Percentiles rank a stretch among this genome's conserved stretches.
phyloP scores from a whole-genome alignment of 306 rosid species.

The Senna tora region DNA sequence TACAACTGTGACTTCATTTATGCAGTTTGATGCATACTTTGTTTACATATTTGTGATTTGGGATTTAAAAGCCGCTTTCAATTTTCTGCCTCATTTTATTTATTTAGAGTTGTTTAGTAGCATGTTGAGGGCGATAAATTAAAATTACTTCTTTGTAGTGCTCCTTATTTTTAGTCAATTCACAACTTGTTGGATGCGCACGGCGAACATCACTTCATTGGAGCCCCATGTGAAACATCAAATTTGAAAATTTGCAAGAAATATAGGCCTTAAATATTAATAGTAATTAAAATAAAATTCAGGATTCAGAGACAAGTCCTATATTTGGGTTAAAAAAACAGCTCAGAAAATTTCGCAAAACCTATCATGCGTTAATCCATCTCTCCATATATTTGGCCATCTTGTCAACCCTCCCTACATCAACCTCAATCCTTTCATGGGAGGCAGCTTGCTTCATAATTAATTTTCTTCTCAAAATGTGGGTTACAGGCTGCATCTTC shows the following conservation, averaged over 20 bases:
- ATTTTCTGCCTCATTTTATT: background rate
- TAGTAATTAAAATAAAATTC: background rate
- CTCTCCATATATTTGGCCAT: background rate
- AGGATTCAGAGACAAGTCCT: background rate
- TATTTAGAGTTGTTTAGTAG: too few relatives aligned
- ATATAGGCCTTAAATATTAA: background rate
- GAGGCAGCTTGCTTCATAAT: background rate
- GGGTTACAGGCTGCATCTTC: conserved; percentile 35
- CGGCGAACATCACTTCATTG: background rate
- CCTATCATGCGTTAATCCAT: background rate
- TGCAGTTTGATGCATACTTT: background rate
- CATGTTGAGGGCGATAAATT: too few relatives aligned
- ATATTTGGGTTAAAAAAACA: background rate
- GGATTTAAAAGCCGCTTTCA: background rate
- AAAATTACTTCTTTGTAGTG: too few relatives aligned
- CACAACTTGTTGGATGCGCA: background rate
- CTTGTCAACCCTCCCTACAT: background rate
- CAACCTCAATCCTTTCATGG: conserved; percentile 37
- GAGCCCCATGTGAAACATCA: background rate
- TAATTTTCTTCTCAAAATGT: conserved; percentile 32
- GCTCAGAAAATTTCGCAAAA: background rate
- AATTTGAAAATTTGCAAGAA: background rate
- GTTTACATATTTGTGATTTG: background rate
- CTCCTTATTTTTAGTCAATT: too few relatives aligned
- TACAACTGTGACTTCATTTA: background rate